Percentiles rank a stretch among this genome's conserved stretches.
These are phyloP conservation scores for Artomyces pyxidatus DNA, from an alignment of 768 basidiomycete genomes.

Conservation along the genomic window DNA sequence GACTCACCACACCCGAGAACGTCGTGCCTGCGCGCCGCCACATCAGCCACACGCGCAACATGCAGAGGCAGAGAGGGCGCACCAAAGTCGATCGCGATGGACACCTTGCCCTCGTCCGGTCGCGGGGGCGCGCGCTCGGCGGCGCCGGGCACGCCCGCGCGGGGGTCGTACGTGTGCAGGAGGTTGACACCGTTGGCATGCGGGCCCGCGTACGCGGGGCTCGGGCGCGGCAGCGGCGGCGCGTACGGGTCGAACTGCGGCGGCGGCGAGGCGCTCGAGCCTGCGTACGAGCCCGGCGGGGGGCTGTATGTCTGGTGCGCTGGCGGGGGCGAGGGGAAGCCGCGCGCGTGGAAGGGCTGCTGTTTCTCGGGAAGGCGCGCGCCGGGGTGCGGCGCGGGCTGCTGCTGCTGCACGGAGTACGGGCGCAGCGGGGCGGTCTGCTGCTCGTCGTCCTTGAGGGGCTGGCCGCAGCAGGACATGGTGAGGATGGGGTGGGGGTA, in stretches of 20 bases:
- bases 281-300: not conserved
- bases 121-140: not conserved
- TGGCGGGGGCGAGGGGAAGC: constrained; percentile 41
- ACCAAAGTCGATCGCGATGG: constrained; percentile 81
- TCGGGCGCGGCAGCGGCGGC: constrained; percentile 8
- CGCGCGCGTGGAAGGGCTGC: constrained; percentile 31
- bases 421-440: too few relatives aligned
- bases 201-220: constrained; percentile 4
- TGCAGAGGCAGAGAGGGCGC: constrained; percentile 15
- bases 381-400: constrained; percentile 9
- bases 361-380: constrained; percentile 35
- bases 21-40: constrained; percentile 55
- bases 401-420: not conserved
- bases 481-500: constrained; percentile 27
- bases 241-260: not conserved
- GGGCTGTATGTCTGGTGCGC: constrained; percentile 14
- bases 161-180: constrained; percentile 6
- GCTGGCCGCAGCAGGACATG: constrained; percentile 61
- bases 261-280: constrained; percentile 3
- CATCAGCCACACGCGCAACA: not conserved
- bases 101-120: constrained; percentile 68
- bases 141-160: not conserved
- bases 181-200: constrained; percentile 2
- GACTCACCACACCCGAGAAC: constrained; percentile 80
- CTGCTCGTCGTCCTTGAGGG: constrained; percentile 22